Evolutionary conservation across 108 stramenopile genomes (phyloP).

Genomic region (Cafeteria roenbergensis): DNA sequence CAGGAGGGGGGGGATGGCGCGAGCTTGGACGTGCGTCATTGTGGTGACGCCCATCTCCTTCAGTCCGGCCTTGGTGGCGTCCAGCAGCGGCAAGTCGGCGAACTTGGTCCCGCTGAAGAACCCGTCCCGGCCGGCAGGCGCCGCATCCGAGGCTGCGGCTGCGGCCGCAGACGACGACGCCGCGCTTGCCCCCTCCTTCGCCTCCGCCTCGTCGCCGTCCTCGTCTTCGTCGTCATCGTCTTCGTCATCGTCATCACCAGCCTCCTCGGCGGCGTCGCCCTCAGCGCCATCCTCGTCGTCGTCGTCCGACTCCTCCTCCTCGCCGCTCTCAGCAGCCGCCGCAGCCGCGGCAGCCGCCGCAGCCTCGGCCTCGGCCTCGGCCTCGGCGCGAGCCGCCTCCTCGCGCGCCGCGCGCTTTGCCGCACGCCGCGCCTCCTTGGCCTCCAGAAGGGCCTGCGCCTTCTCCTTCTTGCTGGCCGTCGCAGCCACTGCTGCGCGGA

Average conservation of each 20-base stretch:
- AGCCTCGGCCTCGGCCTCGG: neutral
- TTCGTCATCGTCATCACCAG: neutral
- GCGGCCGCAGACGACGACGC: neutral
- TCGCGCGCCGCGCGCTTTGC: neutral
- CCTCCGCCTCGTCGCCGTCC: slow-evolving; percentile 18
- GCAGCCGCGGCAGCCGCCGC: neutral
- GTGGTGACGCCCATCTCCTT: slow-evolving; percentile 54
- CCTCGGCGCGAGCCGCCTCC: too few species aligned
- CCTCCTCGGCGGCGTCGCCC: neutral
- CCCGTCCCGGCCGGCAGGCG: slow-evolving; percentile 13
- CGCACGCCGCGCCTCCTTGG: neutral
- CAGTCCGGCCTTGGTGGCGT: slow-evolving; percentile 63
- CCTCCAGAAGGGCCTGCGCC: neutral
- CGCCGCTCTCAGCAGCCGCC: neutral
- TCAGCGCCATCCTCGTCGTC: neutral
- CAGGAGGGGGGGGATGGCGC: slow-evolving; percentile 77
- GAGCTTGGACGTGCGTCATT: slow-evolving; percentile 89
- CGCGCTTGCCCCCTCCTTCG: neutral
- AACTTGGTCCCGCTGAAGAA: slow-evolving; percentile 48
- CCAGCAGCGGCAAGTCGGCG: slow-evolving; percentile 68
- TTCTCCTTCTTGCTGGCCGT: neutral
- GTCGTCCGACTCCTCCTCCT: neutral
- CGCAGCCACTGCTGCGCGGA: neutral
- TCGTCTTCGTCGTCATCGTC: slow-evolving; percentile 13
- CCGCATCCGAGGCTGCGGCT: slow-evolving; percentile 2